Evolutionary conservation across 2,329 filamentous ascomycete genomes (phyloP).

Genomic region (Cytospora mali): DNA sequence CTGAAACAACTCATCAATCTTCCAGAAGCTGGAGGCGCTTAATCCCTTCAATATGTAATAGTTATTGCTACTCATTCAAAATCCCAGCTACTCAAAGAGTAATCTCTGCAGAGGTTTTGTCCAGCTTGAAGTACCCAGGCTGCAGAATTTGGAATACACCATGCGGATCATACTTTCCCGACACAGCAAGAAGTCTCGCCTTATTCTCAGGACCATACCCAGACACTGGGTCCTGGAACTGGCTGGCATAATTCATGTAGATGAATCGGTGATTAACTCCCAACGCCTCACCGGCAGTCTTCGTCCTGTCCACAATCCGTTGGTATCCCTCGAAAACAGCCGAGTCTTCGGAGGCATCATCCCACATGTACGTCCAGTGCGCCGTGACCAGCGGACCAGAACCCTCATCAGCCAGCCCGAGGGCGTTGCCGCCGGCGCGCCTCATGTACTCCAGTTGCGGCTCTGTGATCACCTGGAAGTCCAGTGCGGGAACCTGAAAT

Average conservation of each 20-base stretch:
- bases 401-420: constrained; percentile 39
- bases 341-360: constrained; percentile 27
- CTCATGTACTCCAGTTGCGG: constrained; percentile 39
- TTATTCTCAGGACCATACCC: constrained; percentile 35
- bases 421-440: constrained; percentile 43
- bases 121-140: constrained; percentile 34
- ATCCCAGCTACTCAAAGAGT: neutral
- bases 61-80: neutral
- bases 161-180: constrained; percentile 39
- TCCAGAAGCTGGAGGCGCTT: no score
- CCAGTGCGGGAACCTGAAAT: constrained; percentile 34
- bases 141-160: constrained; percentile 39
- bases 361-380: constrained; percentile 33
- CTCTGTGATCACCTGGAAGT: constrained; percentile 46
- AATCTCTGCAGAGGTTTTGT: neutral
- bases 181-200: constrained; percentile 32
- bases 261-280: constrained; percentile 27
- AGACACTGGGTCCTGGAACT: constrained; percentile 42
- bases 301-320: constrained; percentile 29
- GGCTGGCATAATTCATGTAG: constrained; percentile 49
- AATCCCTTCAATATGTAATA: neutral
- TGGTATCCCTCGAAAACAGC: constrained; percentile 24
- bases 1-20: neutral
- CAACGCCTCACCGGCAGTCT: constrained; percentile 27
- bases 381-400: constrained; percentile 33